Base-by-base conservation (phyloP, 108 stramenopile species). In the Cylindrotheca closterium region DNA sequence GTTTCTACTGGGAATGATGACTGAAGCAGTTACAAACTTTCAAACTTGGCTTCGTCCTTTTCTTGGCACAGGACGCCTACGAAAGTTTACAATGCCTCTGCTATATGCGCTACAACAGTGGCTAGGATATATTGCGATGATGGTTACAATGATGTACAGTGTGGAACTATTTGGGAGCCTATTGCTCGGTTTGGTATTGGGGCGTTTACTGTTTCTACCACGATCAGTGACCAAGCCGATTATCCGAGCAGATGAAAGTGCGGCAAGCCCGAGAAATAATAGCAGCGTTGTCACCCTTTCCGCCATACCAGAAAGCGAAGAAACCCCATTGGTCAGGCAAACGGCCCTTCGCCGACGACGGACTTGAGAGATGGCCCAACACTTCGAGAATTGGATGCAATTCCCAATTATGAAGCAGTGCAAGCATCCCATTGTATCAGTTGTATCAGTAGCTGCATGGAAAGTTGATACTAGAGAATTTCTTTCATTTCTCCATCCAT, bases 61-160 rank as follows among this genome's bases (percentile, higher is more conserved):
- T 17, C 15, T 55, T 4, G 19, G 51, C 37, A 47, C 45, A 47
- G 17, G 24, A 7, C 37, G 60, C 46, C 55, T 51, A 31, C 30
- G 29, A 19, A 65, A 25, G 23, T 0, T 15, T 55, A 45, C 12
- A 56, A 34, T 70, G 49, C 17, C 66, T 15, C 5, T 74, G 15
- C 1, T 67, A 2, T 67, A 67, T 57, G 73, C 56, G 1, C 32
- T 67, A 8, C 56, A 74, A 22, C 66, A 65, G 47, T 55, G n/a
- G 23, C 56, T 74, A 54, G 64, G 65, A 0, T 74, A 65, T 28
- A 24, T 61, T n/a, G 42, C 67, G 30, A 74, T 74, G 73, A 7
- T 74, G 15, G 54, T 74, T 49, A 42, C 66, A 30, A 74, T 74
- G 73, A 67, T 66, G 57, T 74, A 60, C 47, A 62, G 60, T 31